phyloP scores from a whole-genome alignment of 352 stramenopile species.

The Aphanomyces invadans region DNA sequence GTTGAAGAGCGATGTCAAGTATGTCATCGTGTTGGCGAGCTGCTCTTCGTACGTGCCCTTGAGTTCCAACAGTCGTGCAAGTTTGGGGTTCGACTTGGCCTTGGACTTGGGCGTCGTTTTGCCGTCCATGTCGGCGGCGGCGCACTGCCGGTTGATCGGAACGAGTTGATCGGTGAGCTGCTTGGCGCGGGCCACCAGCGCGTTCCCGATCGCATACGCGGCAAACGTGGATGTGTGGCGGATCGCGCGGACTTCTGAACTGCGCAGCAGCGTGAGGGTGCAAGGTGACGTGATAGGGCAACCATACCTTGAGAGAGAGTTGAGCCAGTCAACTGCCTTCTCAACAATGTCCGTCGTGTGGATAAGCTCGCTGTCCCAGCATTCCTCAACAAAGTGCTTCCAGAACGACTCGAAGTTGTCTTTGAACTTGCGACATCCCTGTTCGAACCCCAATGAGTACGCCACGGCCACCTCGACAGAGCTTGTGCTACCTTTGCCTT shows the following conservation, averaged over 20 bases:
- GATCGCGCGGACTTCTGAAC: constrained; percentile 73
- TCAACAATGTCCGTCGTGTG: constrained; percentile 56
- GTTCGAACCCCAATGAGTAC: too few species aligned
- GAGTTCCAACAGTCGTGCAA: constrained; percentile 42
- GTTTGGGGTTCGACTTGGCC: constrained; percentile 18
- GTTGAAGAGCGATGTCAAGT: constrained; percentile 64
- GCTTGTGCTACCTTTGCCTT: constrained; percentile 32
- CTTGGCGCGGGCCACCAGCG: constrained; percentile 44
- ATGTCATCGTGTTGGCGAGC: constrained; percentile 43
- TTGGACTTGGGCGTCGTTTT: constrained; percentile 37
- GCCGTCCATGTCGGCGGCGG: constrained; percentile 37
- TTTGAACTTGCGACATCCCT: constrained; percentile 37
- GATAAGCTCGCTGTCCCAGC: constrained; percentile 70
- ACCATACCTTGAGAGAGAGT: constrained; percentile 57
- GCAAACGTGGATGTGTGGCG: constrained; percentile 71
- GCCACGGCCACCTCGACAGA: too few species aligned
- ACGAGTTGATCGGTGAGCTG: constrained; percentile 53
- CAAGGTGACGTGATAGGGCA: background rate
- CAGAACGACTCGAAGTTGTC: constrained; percentile 66
- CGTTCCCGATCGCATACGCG: constrained; percentile 54
- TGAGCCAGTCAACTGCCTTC: constrained; percentile 75
- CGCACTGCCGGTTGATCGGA: constrained; percentile 63
- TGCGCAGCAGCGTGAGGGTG: constrained; percentile 26
- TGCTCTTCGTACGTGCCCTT: constrained; percentile 60
- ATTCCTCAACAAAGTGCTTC: constrained; percentile 66